Evolutionary conservation across 495 filamentous ascomycete species (phyloP).

Genomic region (Usnea hakonensis): DNA sequence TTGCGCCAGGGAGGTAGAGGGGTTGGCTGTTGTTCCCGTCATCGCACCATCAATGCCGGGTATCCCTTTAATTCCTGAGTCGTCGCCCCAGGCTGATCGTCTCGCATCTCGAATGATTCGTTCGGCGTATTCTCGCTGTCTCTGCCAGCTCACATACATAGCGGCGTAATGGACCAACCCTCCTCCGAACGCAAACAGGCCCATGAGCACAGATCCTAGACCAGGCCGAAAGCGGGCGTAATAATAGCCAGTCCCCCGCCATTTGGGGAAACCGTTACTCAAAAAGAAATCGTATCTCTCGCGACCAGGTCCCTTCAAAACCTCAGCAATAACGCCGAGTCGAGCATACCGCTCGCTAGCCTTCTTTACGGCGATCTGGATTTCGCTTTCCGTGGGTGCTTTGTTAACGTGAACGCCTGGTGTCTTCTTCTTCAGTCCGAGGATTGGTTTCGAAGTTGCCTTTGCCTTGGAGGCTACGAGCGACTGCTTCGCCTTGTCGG

Average conservation of each 20-base stretch:
- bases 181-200: conserved; percentile 77
- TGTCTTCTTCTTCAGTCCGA: conserved; percentile 46
- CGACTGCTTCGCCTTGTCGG: conserved; percentile 87
- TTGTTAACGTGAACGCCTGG: conserved; percentile 61
- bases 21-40: conserved; percentile 30
- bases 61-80: conserved; percentile 54
- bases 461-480: conserved; percentile 66
- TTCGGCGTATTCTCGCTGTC: conserved; percentile 82
- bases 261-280: conserved; percentile 84
- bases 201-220: conserved; percentile 70
- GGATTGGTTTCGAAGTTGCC: conserved; percentile 44
- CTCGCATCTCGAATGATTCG: conserved; percentile 86
- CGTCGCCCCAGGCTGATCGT: conserved; percentile 81
- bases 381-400: conserved; percentile 61
- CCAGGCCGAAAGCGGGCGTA: conserved; percentile 90
- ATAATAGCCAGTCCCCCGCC: conserved; percentile 97
- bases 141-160: conserved; percentile 74
- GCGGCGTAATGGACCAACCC: conserved; percentile 80
- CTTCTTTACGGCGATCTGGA: conserved; percentile 64
- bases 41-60: conserved; percentile 53
- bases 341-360: conserved; percentile 75
- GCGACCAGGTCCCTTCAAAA: conserved; percentile 69
- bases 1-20: conserved; percentile 32
- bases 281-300: conserved; percentile 96
- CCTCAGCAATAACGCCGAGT: conserved; percentile 70